phyloP scores from a whole-genome alignment of 2,329 filamentous ascomycete species.

The Pseudodiploospora longispora region DNA sequence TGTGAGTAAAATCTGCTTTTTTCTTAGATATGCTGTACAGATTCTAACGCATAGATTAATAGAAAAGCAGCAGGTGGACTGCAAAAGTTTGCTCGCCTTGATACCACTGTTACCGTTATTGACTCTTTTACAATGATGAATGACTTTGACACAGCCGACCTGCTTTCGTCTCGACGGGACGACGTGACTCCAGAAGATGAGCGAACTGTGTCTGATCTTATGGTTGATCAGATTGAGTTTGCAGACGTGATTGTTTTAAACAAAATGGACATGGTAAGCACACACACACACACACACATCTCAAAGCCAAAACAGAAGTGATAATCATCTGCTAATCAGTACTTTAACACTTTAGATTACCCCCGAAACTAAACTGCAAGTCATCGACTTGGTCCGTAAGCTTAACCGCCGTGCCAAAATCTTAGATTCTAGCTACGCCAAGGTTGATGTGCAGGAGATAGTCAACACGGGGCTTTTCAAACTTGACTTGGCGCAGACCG shows the following conservation, averaged over 20 bases:
- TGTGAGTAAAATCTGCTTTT: conserved; percentile 18
- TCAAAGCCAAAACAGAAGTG: no score
- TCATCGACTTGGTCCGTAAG: conserved; percentile 46
- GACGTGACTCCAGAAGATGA: conserved; percentile 61
- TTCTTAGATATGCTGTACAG: background rate
- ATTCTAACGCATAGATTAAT: background rate
- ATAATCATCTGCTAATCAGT: background rate
- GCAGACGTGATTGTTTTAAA: conserved; percentile 66
- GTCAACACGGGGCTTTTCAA: conserved; percentile 59
- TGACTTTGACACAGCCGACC: conserved; percentile 63
- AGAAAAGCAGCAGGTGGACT: conserved; percentile 52
- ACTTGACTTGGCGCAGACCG: conserved; percentile 54
- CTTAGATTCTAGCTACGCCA: conserved; percentile 50
- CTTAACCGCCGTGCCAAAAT: conserved; percentile 62
- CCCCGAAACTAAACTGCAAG: conserved; percentile 33
- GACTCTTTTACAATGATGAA: conserved; percentile 66
- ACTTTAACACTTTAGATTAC: conserved; percentile 20
- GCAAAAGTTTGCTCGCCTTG: conserved; percentile 56
- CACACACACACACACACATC: no score
- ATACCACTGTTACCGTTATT: conserved; percentile 65
- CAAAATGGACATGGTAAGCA: conserved; percentile 54
- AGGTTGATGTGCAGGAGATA: conserved; percentile 53
- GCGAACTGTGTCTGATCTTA: conserved; percentile 64
- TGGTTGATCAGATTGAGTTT: conserved; percentile 73
- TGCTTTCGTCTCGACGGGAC: conserved; percentile 55